These are phyloP conservation scores for Syzygium oleosum DNA, from an alignment of 345 rosid genomes.

Conservation along the genomic window DNA sequence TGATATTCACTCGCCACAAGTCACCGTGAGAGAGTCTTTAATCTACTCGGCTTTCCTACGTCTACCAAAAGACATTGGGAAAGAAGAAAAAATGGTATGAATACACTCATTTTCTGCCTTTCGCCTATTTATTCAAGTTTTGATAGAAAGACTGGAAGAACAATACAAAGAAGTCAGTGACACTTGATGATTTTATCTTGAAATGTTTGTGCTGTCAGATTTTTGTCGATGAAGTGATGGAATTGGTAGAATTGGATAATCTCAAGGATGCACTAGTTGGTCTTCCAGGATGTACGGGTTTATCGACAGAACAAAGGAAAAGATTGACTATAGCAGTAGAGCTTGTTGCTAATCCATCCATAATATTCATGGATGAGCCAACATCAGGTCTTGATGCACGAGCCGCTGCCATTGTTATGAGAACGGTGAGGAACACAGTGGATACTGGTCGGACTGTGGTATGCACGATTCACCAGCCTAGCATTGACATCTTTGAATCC, in stretches of 20 bases:
- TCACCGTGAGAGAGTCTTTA: slow-evolving; percentile 9
- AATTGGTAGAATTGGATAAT: slow-evolving; percentile 12
- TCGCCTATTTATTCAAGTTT: background rate
- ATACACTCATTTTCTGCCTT: no score
- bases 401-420: slow-evolving; percentile 92
- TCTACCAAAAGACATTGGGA: slow-evolving; percentile 15
- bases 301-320: slow-evolving; percentile 85
- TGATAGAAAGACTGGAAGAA: background rate
- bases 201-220: slow-evolving; percentile 1
- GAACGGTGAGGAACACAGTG: slow-evolving; percentile 83
- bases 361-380: slow-evolving; percentile 93
- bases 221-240: slow-evolving; percentile 21
- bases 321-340: slow-evolving; percentile 85
- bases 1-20: slow-evolving; percentile 15
- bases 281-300: slow-evolving; percentile 25
- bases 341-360: slow-evolving; percentile 80
- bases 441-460: slow-evolving; percentile 90
- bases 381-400: slow-evolving; percentile 91
- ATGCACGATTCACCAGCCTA: slow-evolving; percentile 87
- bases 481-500: slow-evolving; percentile 84
- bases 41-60: slow-evolving; percentile 16
- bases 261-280: slow-evolving; percentile 24
- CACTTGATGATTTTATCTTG: background rate
- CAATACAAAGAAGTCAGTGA: background rate
- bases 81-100: slow-evolving; percentile 10